A percentile compares a stretch with the other conserved stretches of the same genome.
Conservation (phyloP, 495 filamentous ascomycete species). For the Trichoderma erinaceum region DNA sequence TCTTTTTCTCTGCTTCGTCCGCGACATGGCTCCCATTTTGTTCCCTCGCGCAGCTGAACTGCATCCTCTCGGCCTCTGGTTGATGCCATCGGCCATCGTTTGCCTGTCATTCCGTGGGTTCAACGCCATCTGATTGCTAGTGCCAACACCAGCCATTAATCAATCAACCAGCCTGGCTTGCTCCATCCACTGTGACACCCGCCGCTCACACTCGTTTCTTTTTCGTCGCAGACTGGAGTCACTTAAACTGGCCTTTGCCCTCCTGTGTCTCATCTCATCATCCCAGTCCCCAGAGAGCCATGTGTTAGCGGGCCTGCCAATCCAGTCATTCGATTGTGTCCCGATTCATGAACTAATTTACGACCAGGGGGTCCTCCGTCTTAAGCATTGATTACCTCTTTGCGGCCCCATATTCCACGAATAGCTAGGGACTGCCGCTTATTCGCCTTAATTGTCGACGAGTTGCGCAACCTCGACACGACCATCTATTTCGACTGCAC, state of each 20-base stretch:
- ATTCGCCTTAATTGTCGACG: not conserved
- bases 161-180: not conserved
- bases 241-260: not conserved
- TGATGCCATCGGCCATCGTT: not conserved
- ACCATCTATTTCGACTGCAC: not conserved
- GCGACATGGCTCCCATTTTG: not conserved
- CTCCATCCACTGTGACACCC: not conserved
- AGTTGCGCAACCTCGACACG: not conserved
- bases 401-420: constrained; percentile 7
- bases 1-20: not conserved
- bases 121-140: not conserved
- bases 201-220: not conserved
- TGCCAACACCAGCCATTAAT: not conserved
- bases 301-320: constrained; percentile 7
- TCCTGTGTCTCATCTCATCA: constrained; percentile 6
- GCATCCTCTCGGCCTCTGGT: not conserved
- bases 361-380: constrained; percentile 4
- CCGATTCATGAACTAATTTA: constrained; percentile 6
- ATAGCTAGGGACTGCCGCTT: constrained; percentile 3
- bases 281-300: not conserved
- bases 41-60: not conserved
- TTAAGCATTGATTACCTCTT: constrained; percentile 4
- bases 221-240: not conserved
- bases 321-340: constrained; percentile 12
- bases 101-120: not conserved